Conservation (phyloP, 495 filamentous ascomycete genomes). For the Trichoderma asperelloides region DNA sequence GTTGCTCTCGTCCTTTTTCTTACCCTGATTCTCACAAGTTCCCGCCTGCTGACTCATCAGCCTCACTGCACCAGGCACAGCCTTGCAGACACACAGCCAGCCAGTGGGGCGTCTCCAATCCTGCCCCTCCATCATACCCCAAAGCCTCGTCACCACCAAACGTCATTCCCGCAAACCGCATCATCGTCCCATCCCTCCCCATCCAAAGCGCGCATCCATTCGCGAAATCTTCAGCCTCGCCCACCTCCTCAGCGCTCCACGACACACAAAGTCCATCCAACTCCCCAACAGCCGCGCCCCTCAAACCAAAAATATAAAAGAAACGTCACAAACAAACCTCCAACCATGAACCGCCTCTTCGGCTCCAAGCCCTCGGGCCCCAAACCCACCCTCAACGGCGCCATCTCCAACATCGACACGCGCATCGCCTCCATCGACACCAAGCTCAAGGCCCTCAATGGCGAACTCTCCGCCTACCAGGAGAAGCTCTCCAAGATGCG, state of each 20-base stretch:
- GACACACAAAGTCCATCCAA: too few species aligned
- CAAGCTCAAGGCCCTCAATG: conserved; percentile 84
- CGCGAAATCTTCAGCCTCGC: neutral
- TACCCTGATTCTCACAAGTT: neutral
- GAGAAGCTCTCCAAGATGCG: conserved; percentile 85
- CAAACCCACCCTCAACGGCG: conserved; percentile 80
- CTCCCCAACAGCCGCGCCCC: too few species aligned
- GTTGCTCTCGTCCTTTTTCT: too few species aligned
- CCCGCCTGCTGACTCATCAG: neutral
- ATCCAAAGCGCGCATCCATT: neutral
- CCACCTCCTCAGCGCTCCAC: neutral
- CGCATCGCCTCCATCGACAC: conserved; percentile 88
- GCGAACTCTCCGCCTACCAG: conserved; percentile 85
- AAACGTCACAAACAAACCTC: neutral
- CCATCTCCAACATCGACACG: conserved; percentile 83
- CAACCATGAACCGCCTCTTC: conserved; percentile 89
- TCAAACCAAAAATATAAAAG: neutral
- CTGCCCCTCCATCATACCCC: neutral
- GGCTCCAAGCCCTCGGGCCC: conserved; percentile 80
- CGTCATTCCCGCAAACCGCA: neutral
- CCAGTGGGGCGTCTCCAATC: neutral
- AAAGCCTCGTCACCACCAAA: neutral
- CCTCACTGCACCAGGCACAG: neutral
- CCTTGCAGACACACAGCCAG: neutral
- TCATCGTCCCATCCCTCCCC: neutral